These are phyloP conservation scores for Candida lessepsii DNA, from an alignment of 805 yeast species.

Conservation along the genomic window DNA sequence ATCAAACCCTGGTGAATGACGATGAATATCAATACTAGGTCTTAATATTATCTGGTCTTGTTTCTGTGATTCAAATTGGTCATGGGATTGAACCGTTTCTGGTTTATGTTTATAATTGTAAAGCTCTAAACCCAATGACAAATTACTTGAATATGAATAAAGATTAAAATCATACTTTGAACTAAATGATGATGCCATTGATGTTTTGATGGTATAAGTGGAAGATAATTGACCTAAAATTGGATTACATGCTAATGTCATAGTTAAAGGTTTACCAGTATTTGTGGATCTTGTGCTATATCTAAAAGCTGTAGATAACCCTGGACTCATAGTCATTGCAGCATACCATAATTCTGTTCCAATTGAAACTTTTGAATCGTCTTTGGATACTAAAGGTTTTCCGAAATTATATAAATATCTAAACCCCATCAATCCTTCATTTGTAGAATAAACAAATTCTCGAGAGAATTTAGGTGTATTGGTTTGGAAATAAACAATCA, in stretches of 20 bases:
- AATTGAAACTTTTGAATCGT: constrained; percentile 64
- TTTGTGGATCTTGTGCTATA: constrained; percentile 83
- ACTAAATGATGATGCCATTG: constrained; percentile 70
- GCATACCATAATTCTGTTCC: constrained; percentile 94
- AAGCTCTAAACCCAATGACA: constrained; percentile 82
- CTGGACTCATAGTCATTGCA: constrained; percentile 79
- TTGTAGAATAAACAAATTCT: constrained; percentile 78
- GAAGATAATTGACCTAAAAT: constrained; percentile 85
- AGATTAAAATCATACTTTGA: constrained; percentile 87
- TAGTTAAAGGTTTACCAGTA: constrained; percentile 85
- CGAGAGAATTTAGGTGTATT: constrained; percentile 61
- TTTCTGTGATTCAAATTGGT: too few relatives aligned
- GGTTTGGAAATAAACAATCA: constrained; percentile 71
- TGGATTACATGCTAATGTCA: constrained; percentile 86
- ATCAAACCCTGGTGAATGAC: too few relatives aligned
- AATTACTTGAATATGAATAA: constrained; percentile 84
- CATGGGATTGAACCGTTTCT: not conserved
- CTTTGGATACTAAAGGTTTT: constrained; percentile 36
- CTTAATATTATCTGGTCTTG: not conserved
- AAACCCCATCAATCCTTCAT: constrained; percentile 80
- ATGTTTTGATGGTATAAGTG: constrained; percentile 81
- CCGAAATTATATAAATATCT: constrained; percentile 73
- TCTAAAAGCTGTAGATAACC: constrained; percentile 78
- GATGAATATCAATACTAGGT: not conserved
- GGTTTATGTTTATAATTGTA: constrained; percentile 47